Base-by-base conservation (phyloP, 257 asterid genomes). In the Plantago ovata region DNA sequence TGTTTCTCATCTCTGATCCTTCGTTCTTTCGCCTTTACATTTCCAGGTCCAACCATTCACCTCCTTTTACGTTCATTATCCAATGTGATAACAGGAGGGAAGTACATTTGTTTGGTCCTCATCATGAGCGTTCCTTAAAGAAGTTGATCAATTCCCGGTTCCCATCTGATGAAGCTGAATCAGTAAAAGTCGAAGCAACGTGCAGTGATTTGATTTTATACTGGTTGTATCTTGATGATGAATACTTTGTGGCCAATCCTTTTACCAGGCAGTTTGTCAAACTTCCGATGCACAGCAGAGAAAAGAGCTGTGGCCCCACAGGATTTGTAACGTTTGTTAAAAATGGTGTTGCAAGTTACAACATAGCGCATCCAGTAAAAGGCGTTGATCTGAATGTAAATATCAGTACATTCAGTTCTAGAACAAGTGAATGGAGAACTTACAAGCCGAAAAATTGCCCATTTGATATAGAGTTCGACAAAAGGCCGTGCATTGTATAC, bases 21-120 rank as follows among this genome's bases (percentile, higher is more conserved):
- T 42, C 69, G 0, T 73, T 73, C 32, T 38, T 55, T 9, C 41
- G 46, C 4, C 38, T 1, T 41, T 60, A 24, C 28, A 4, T 72
- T 44, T 59, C 61, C 0, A 32, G 11, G 4, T 59, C 73, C 4
- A 13, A 33, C 3, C 24, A 42, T 6, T 61, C 51, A 46, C 47
- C 62, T 61, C 78, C 72, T 0, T 73, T 69, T 47, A 10, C 43
- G 42, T 61, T 73, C 44, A 23, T 73, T 64, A 68, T 68, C 69
- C 74, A 73, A 47, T 9, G 60, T 14, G 50, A 15, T 13, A 32
- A 16, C 61, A 7, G 19, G 36, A 45, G 16, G 41, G 55, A 46
- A n/a, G 11, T 44, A 0, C 72, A 14, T 50, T 39, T 9, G 1
- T 69, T 60, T 38, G 7, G 24, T 18, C 56, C 57, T 24, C 13